These are phyloP conservation scores for Lepidium africanum DNA, from an alignment of 345 rosid genomes.

Conservation along the genomic window DNA sequence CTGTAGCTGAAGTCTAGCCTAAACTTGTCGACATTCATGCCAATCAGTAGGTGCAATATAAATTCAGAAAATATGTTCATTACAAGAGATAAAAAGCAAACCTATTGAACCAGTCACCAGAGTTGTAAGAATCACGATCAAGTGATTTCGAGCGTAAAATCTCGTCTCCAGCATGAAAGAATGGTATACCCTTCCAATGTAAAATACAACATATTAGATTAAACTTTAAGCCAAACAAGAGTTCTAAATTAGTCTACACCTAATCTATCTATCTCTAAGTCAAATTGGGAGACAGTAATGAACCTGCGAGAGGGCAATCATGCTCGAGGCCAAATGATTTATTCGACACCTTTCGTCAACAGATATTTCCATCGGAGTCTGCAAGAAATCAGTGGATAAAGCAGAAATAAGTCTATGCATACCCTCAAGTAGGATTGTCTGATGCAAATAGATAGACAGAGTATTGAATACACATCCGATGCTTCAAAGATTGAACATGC, in stretches of 20 bases:
- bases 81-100: constrained; percentile 17
- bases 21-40: constrained; percentile 11
- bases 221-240: background rate
- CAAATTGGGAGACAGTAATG: constrained; percentile 5
- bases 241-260: background rate
- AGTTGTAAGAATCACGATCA: constrained; percentile 96
- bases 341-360: constrained; percentile 81
- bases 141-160: constrained; percentile 91
- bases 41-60: background rate
- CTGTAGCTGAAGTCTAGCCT: constrained; percentile 81
- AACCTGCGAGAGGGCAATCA: constrained; percentile 84
- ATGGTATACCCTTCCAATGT: constrained; percentile 72
- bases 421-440: background rate
- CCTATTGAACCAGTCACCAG: constrained; percentile 99
- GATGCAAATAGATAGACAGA: background rate
- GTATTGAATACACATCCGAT: background rate
- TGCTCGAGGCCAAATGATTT: constrained; percentile 77
- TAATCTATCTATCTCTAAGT: background rate
- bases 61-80: background rate
- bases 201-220: background rate
- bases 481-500: background rate
- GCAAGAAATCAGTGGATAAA: constrained; percentile 24
- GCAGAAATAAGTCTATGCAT: constrained; percentile 4
- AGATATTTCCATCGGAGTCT: constrained; percentile 73
- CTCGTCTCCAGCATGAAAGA: constrained; percentile 94